Percentiles rank a stretch among this genome's conserved stretches.
Conservation (phyloP, 805 yeast species). For the Schwanniomyces sp. region DNA sequence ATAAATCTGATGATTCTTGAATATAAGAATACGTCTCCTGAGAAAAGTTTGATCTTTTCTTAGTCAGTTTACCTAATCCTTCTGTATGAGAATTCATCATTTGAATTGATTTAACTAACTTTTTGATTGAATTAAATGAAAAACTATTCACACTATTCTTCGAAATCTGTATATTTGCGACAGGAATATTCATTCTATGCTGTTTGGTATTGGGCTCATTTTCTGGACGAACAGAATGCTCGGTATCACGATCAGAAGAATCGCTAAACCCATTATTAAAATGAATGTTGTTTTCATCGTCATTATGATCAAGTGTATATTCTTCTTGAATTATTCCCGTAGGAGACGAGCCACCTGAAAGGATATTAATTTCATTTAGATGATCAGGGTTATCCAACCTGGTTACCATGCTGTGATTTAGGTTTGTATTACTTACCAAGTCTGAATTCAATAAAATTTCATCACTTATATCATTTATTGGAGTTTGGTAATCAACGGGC, state of each 20-base stretch:
- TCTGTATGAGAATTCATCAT: not conserved
- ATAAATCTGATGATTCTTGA: slow-evolving; percentile 29
- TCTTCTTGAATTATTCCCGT: slow-evolving; percentile 10
- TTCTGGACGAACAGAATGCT: not conserved
- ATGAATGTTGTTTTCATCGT: not conserved
- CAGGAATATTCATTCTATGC: not conserved
- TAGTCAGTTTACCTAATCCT: not conserved
- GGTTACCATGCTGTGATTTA: not conserved
- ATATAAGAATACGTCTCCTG: slow-evolving; percentile 17
- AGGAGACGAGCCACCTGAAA: not conserved
- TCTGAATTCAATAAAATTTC: not conserved
- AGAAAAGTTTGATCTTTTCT: not conserved
- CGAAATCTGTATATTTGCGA: not conserved
- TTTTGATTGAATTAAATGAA: slow-evolving; percentile 15
- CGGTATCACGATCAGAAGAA: not conserved
- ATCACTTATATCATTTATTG: not conserved
- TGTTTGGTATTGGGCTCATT: not conserved
- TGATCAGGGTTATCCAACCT: not conserved
- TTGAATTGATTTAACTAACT: slow-evolving; percentile 12
- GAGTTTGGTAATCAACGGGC: not conserved
- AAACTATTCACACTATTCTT: not conserved
- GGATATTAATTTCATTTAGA: not conserved
- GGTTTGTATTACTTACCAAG: not conserved
- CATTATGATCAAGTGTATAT: slow-evolving; percentile 10
- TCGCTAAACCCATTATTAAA: slow-evolving; percentile 2